Evolutionary conservation across 768 basidiomycete species (phyloP).

Genomic region (Russula sp.): DNA sequence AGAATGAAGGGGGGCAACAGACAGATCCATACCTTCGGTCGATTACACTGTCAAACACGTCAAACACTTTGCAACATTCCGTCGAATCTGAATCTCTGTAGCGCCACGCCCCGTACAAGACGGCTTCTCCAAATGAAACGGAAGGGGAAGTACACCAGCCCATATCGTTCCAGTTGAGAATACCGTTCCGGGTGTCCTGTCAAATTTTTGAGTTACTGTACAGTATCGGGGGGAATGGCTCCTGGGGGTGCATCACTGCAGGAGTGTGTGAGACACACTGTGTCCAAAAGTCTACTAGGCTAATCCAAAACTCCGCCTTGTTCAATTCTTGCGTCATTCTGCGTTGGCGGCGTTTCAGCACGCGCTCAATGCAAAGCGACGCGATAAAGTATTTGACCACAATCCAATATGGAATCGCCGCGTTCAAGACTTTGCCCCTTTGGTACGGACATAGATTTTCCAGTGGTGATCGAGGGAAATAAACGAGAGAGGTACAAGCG

Average conservation of each 20-base stretch:
- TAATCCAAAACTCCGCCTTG: background rate
- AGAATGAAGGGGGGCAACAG: background rate
- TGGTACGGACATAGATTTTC: too few species aligned
- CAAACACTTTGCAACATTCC: conserved; percentile 8
- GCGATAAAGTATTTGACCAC: too few species aligned
- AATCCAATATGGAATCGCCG: too few species aligned
- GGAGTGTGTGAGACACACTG: background rate
- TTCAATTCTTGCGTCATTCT: background rate
- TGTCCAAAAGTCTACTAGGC: background rate
- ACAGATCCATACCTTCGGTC: conserved; percentile 12
- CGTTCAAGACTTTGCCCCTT: too few species aligned
- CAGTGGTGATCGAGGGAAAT: too few species aligned
- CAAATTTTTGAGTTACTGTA: conserved; percentile 3
- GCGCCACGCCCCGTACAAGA: background rate
- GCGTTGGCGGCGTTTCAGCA: too few species aligned
- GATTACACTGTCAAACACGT: conserved; percentile 12
- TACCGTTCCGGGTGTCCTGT: conserved; percentile 5
- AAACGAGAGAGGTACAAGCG: too few species aligned
- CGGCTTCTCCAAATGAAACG: conserved; percentile 8
- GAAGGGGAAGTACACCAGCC: conserved; percentile 12
- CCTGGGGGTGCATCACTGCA: too few species aligned
- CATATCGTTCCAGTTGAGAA: conserved; percentile 1
- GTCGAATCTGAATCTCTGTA: conserved; percentile 4
- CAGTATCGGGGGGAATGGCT: conserved; percentile 9
- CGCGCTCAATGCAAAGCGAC: too few species aligned